Base-by-base conservation (phyloP, 352 stramenopile species). In the Globisporangium cederbergense region DNA sequence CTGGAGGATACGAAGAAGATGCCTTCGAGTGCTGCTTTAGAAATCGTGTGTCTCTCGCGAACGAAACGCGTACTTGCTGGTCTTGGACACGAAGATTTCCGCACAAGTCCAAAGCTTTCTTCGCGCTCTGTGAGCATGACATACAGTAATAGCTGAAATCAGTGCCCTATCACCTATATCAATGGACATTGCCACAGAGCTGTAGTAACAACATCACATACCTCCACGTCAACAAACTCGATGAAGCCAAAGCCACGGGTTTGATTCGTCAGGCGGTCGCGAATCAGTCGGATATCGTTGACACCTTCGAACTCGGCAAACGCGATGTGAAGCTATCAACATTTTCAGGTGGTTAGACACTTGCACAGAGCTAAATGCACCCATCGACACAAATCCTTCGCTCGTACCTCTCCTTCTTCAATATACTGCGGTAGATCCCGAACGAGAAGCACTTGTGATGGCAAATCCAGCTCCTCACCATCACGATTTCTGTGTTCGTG, bases 191-290 rank as follows among this genome's bases (percentile, higher is more conserved):
- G 1, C 25, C 25, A 28, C 2, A 28, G 25, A 28, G 25, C 25
- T 28, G 25, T 28, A 28, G 25, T 28, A 1, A 28, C 25, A 28
- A 28, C 25, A 28, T 28, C 25, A 28, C 25, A 28, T 76, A 93
- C 87, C 71, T 91, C 76, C 0, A 83, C 55, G 60, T 89, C 73
- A 13, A 66, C 68, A 61, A 94, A 94, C 62, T 95, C 87, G 22
- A 94, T 68, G 45, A 95, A 95, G 0, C 74, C 85, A 64, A 95
- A 94, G 14, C 87, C 83, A 40, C 85, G 76, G 16, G 85, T 90
- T 22, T 73, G 46, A 45, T 83, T 86, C 14, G 85, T 91, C 14
- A 49, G 62, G 6, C 87, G 85, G 46, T 95, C 85, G 63, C 85
- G 81, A 50, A 94, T 81, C 22, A 95, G 51, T 3, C 87, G 77